These are phyloP conservation scores for Alternaria sp. DNA, from an alignment of 2,329 filamentous ascomycete species.

Conservation along the genomic window DNA sequence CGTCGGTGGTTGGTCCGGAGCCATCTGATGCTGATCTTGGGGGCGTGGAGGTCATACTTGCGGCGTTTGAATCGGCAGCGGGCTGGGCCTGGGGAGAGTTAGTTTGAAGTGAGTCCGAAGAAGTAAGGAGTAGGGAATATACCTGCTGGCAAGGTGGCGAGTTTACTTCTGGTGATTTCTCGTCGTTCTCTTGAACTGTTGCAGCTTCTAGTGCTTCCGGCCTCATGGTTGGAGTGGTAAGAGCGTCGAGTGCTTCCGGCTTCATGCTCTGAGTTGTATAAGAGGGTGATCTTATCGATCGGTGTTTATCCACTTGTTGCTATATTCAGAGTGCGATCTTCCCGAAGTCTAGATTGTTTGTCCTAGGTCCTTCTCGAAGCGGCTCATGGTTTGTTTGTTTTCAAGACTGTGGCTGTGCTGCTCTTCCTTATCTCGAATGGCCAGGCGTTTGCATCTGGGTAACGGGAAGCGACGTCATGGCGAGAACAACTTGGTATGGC, in stretches of 20 bases:
- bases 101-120: not conserved
- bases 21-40: constrained; percentile 22
- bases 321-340: not conserved
- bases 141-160: constrained; percentile 12
- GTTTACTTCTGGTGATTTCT: not conserved
- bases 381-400: constrained; percentile 8
- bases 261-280: constrained; percentile 18
- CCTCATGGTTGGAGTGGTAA: constrained; percentile 30
- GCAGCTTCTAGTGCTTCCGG: constrained; percentile 30
- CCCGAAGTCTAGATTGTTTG: not conserved
- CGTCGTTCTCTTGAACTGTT: not conserved
- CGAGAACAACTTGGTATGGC: not conserved
- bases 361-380: not conserved
- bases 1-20: constrained; percentile 18
- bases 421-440: not conserved
- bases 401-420: not conserved
- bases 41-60: not conserved
- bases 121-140: not conserved
- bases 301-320: not conserved
- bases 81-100: not conserved
- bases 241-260: constrained; percentile 28
- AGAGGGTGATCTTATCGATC: not conserved
- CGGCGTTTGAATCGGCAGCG: not conserved
- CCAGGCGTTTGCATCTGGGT: constrained; percentile 1
- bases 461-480: constrained; percentile 18